A percentile compares a stretch with the other conserved stretches of the same genome.
Evolutionary conservation across 768 basidiomycete species (phyloP).

Genomic region (Jaapia argillacea): DNA sequence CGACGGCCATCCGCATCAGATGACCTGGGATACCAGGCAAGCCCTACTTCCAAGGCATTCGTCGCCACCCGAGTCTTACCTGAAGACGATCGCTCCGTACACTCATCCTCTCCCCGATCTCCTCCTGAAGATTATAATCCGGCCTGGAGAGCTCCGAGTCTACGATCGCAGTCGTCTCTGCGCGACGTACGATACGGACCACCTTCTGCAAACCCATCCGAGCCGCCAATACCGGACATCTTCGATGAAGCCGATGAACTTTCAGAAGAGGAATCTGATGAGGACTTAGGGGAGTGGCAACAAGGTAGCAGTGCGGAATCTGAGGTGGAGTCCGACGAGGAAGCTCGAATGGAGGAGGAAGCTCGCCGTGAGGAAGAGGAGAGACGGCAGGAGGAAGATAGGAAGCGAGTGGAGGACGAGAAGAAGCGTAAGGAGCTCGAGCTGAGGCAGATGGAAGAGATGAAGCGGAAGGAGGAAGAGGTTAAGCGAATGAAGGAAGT

Average conservation of each 20-base stretch:
- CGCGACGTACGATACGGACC: not conserved
- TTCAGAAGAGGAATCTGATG: not conserved
- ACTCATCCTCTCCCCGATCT: too few species aligned
- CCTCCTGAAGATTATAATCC: too few species aligned
- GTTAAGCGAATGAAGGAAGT: conserved; percentile 12
- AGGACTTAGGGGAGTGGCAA: not conserved
- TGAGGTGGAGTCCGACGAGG: conserved; percentile 7
- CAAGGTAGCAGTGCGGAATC: conserved; percentile 2
- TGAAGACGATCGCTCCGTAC: too few species aligned
- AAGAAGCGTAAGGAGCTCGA: not conserved
- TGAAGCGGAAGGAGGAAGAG: conserved; percentile 5
- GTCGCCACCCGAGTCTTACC: too few species aligned
- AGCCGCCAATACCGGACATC: not conserved
- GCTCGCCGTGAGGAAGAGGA: conserved; percentile 7
- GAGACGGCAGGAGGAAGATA: conserved; percentile 10
- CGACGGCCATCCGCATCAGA: too few species aligned
- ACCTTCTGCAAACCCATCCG: not conserved
- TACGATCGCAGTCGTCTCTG: not conserved
- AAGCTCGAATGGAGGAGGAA: conserved; percentile 9
- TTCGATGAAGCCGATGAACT: not conserved
- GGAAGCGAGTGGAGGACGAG: conserved; percentile 1
- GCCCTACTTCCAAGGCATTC: too few species aligned
- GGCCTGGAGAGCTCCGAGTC: too few species aligned
- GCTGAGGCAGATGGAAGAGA: conserved; percentile 5
- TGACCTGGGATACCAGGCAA: too few species aligned